Evolutionary conservation across 495 filamentous ascomycete genomes (phyloP).

Genomic region (Aspergillus indologenus): DNA sequence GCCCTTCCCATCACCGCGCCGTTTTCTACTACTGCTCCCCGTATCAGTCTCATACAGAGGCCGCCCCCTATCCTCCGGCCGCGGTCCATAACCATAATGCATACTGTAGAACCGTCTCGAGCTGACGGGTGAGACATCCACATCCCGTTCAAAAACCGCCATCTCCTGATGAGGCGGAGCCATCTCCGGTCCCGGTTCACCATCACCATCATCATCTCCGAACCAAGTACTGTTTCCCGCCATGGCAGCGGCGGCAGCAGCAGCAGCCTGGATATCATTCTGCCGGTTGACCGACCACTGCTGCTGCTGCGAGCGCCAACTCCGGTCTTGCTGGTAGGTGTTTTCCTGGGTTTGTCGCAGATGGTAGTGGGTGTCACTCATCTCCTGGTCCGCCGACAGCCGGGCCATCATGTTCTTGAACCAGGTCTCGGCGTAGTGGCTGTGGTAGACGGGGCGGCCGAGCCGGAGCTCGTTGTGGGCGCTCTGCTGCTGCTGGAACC

Average conservation of each 20-base stretch:
- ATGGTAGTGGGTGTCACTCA: not conserved
- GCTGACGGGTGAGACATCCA: no score
- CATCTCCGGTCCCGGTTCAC: no score
- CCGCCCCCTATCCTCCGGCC: not conserved
- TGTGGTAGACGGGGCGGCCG: not conserved
- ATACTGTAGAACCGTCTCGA: not conserved
- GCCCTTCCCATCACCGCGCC: not conserved
- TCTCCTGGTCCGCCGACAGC: conserved; percentile 6
- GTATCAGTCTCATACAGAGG: conserved; percentile 6
- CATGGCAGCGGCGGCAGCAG: no score
- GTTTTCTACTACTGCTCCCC: not conserved
- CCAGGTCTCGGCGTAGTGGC: conserved; percentile 13
- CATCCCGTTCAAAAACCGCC: no score
- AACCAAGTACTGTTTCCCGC: not conserved
- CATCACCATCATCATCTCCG: not conserved
- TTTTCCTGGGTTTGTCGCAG: not conserved
- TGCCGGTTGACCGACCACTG: no score
- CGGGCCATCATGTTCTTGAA: conserved; percentile 13
- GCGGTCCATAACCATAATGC: not conserved
- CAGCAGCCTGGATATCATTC: no score
- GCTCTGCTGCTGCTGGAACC: conserved; percentile 4
- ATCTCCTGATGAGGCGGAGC: no score
- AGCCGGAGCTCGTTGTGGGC: not conserved
- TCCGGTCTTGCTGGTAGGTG: not conserved
- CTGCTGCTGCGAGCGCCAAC: not conserved